Evolutionary conservation across 106 monocot species (phyloP), one percentile per base, ranked within the genome.

Genomic region (Vanilla planifolia): DNA sequence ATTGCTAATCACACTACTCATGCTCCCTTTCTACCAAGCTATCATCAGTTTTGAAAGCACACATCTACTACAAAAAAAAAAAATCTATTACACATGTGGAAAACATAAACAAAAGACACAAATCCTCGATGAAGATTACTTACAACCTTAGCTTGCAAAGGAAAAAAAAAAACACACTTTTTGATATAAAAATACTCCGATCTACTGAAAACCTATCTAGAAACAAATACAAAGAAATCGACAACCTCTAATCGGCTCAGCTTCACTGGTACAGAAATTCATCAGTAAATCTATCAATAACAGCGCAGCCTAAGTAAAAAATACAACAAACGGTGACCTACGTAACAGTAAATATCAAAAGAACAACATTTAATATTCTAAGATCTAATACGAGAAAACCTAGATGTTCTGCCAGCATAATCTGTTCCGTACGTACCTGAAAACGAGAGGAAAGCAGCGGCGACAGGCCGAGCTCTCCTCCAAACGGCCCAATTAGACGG

Each of bases 391-490:
- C 5, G 4, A 30, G 32, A 52, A 52, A 16, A 53, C 27, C 53
- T 53, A 53, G 53, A 26, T 27, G 26, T 14, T n/a, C 21, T 27
- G 7, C 16, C 27, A 22, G 50, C 50, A 26, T 7, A n/a, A n/a
- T n/a, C n/a, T n/a, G n/a, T n/a, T n/a, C 24, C 22, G 50, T 10
- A 50, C 50, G 17, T 11, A 50, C 50, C 50, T 25, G 50, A 50
- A 50, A 50, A 25, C 4, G 26, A 50, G 24, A 50, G 50, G 50
- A 50, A 50, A 50, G 50, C 50, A 50, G 13, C 50, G 50, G 50
- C n/a, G n/a, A 25, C 22, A 10, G 9, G 3, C 50, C 50, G 50
- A 50, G 25, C 50, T 21, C 25, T 45, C 25, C 50, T 26, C 25
- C 50, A 9, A 26, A 10, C 50, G 50, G 50, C 50, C 10, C 16